Evolutionary conservation across 1,284 basidiomycete species (phyloP), one percentile per base, ranked within the genome.

Genomic region (Gomphus bonarii): DNA sequence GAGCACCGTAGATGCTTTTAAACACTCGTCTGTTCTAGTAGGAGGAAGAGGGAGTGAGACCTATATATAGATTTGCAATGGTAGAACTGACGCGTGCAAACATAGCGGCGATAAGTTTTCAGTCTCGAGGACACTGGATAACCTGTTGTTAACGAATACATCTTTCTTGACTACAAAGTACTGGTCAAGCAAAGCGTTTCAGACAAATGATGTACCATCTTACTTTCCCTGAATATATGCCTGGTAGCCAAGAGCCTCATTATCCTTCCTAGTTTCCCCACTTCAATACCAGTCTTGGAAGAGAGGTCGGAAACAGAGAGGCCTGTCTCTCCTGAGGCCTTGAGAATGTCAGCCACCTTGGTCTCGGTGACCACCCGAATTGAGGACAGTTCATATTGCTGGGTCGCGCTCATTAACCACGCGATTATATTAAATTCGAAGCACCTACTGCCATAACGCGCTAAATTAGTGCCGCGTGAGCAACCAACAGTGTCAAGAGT

Each of bases 171-270:
- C 65, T 66, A 35, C 44, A 44, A 31, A 11, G 5, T 16, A 44
- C 22, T n/a, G n/a, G 25, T 2, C 25, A 25, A 25, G 25, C 4
- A 25, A 25, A 25, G 3, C 25, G 25, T 25, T 3, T 36, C 7
- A 11, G 11, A 38, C 36, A 38, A 38, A 5, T 3, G 10, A 38
- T 1, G 36, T 11, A 16, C 4, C 36, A 1, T 11, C 36, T n/a
- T 54, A 72, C 72, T 67, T 67, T 75, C 74, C 22, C 61, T 59
- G 62, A 73, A 75, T 50, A 70, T 64, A 57, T 73, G 71, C 36
- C 68, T 66, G 0, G 70, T 66, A 4, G 68, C 68, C 0, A 75
- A 65, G 1, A 71, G 55, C 12, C 73, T 65, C 48, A 75, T 57
- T 12, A 74, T 61, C 33, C 71, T 65, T 14, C 64, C 65, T 1